Evolutionary conservation across 805 yeast genomes (phyloP).

Genomic region (Wickerhamiella vanderwaltii): DNA sequence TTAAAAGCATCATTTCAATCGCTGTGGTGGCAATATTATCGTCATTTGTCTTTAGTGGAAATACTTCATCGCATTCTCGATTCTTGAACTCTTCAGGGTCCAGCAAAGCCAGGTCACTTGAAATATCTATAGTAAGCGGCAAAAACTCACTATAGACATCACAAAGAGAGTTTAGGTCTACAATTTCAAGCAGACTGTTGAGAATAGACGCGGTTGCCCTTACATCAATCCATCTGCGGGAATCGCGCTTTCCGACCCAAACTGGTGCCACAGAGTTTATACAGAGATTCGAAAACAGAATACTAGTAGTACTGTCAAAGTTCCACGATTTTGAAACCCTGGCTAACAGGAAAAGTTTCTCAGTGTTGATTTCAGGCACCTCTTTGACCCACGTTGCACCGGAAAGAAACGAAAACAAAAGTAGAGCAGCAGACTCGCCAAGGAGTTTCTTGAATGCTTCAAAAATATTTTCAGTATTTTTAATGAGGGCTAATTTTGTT

Average conservation of each 20-base stretch:
- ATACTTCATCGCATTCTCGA: neutral
- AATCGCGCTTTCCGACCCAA: neutral
- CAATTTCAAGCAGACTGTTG: neutral
- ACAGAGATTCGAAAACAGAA: neutral
- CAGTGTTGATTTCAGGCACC: constrained; percentile 1
- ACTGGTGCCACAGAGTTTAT: constrained; percentile 6
- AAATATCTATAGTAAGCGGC: constrained; percentile 1
- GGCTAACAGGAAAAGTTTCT: neutral
- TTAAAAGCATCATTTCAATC: constrained; percentile 5
- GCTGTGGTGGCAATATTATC: neutral
- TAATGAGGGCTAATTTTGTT: neutral
- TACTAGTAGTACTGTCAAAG: neutral
- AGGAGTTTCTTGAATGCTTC: neutral
- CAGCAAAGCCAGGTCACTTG: neutral
- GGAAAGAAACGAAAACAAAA: neutral
- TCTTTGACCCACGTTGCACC: neutral
- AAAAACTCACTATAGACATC: neutral
- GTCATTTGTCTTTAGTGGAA: neutral
- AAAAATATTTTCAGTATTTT: neutral
- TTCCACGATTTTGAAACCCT: neutral
- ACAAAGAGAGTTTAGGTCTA: neutral
- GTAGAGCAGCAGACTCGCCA: neutral
- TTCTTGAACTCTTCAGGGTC: neutral
- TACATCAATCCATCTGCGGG: constrained; percentile 8
- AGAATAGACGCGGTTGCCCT: constrained; percentile 1